Conservation (phyloP, 768 basidiomycete genomes). For the Punctularia strigosozonata region DNA sequence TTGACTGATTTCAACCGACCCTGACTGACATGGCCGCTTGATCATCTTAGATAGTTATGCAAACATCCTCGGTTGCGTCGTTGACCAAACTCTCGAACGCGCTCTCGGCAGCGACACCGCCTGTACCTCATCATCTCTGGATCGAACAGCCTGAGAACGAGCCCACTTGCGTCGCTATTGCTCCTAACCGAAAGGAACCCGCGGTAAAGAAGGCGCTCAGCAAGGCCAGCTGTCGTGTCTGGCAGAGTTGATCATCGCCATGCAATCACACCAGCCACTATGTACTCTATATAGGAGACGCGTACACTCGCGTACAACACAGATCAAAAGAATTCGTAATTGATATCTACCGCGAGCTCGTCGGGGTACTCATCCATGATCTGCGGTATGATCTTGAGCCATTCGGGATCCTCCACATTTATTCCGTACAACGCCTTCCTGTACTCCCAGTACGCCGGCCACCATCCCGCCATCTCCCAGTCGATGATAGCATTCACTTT, state of each 20-base stretch:
- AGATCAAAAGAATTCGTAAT: no score
- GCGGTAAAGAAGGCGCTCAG: constrained; percentile 28
- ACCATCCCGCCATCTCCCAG: constrained; percentile 19
- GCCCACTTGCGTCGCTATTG: constrained; percentile 31
- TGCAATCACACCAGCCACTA: no score
- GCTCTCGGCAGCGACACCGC: constrained; percentile 15
- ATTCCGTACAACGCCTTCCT: constrained; percentile 5
- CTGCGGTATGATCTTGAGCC: no score
- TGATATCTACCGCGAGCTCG: no score
- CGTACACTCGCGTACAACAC: no score
- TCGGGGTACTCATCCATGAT: no score
- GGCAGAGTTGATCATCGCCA: constrained; percentile 10
- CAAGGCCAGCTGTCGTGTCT: constrained; percentile 26
- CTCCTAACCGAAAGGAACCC: constrained; percentile 26
- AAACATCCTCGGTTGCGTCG: constrained; percentile 22
- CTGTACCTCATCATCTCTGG: constrained; percentile 29
- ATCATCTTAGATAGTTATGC: not conserved
- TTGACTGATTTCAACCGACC: no score
- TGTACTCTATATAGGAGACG: not conserved
- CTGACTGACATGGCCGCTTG: not conserved
- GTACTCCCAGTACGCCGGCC: constrained; percentile 16
- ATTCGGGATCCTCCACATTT: no score
- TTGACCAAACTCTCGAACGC: constrained; percentile 20
- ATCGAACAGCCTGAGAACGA: constrained; percentile 30
- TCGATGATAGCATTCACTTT: constrained; percentile 16